Conservation (phyloP, 345 rosid genomes). For the Anastatica hierochuntica region DNA sequence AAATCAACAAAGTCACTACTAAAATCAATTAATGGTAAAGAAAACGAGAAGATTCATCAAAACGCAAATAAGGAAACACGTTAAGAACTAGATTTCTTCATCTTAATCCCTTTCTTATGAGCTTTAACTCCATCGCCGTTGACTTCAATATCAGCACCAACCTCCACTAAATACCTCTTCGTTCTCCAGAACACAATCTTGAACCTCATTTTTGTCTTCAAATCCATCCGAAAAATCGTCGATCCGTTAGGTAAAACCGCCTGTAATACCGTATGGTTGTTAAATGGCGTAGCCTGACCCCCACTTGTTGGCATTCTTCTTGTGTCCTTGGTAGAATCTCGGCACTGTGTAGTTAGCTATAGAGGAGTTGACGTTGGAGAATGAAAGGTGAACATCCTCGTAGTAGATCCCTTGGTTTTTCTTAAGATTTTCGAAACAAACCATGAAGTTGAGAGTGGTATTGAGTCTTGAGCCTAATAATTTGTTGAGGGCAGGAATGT, state of each 20-base stretch:
- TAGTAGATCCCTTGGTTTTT: constrained; percentile 60
- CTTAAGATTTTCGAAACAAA: constrained; percentile 53
- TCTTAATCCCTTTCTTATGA: constrained; percentile 27
- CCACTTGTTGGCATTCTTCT: constrained; percentile 46
- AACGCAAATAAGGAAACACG: too few species aligned
- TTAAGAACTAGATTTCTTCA: constrained; percentile 22
- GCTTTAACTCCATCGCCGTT: constrained; percentile 28
- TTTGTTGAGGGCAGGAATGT: constrained; percentile 49
- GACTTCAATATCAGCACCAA: constrained; percentile 44
- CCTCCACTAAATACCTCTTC: constrained; percentile 33
- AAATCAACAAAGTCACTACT: too few species aligned
- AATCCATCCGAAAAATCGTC: constrained; percentile 56
- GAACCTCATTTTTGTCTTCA: constrained; percentile 55
- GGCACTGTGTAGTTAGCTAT: constrained; percentile 23
- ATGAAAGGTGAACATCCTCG: constrained; percentile 40
- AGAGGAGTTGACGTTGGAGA: constrained; percentile 16
- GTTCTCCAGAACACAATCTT: constrained; percentile 56
- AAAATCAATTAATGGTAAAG: too few species aligned
- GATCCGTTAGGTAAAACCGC: too few species aligned
- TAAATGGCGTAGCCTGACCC: constrained; percentile 13
- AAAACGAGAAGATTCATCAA: too few species aligned
- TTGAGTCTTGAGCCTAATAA: constrained; percentile 11
- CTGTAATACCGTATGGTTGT: constrained; percentile 24
- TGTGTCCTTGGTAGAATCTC: constrained; percentile 46
- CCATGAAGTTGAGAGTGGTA: constrained; percentile 36